phyloP scores from a whole-genome alignment of 2,329 filamentous ascomycete genomes.

The Fusarium fujikuroi region DNA sequence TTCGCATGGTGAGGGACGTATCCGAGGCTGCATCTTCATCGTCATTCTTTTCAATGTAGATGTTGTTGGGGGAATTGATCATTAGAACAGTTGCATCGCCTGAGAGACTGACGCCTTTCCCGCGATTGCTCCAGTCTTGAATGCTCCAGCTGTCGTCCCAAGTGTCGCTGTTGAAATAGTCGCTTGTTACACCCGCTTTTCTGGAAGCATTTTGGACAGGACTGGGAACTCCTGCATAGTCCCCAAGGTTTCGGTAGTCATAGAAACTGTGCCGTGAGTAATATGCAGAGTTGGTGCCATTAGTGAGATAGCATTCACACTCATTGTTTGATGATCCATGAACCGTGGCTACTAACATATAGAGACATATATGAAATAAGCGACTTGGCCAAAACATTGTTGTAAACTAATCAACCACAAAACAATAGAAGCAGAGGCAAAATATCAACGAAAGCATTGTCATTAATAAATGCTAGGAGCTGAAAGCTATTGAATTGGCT shows the following conservation, averaged over 20 bases:
- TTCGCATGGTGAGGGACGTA: slow-evolving; percentile 62
- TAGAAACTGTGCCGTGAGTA: slow-evolving; percentile 61
- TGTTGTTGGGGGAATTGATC: slow-evolving; percentile 56
- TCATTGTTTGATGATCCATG: slow-evolving; percentile 40
- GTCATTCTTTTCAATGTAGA: slow-evolving; percentile 58
- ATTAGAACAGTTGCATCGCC: slow-evolving; percentile 49
- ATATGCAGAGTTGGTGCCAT: slow-evolving; percentile 55
- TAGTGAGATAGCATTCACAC: slow-evolving; percentile 62
- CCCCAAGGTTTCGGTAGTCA: slow-evolving; percentile 58
- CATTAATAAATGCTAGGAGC: background rate
- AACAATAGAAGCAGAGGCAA: background rate
- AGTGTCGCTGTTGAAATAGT: slow-evolving; percentile 51
- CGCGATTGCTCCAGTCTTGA: slow-evolving; percentile 55
- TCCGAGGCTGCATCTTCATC: slow-evolving; percentile 47
- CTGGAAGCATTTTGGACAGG: slow-evolving; percentile 44
- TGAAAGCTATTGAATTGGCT: slow-evolving; percentile 1
- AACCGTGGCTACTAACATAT: background rate
- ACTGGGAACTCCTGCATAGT: slow-evolving; percentile 53
- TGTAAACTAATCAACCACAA: background rate
- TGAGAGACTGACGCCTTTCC: slow-evolving; percentile 43
- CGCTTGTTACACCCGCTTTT: slow-evolving; percentile 48
- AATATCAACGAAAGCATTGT: background rate
- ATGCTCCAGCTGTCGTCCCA: slow-evolving; percentile 54
- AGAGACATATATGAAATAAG: slow-evolving; percentile 11
- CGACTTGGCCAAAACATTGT: slow-evolving; percentile 17